These are phyloP conservation scores for Aristolochia contorta DNA, from an alignment of 164 flowering plant species.

Conservation along the genomic window DNA sequence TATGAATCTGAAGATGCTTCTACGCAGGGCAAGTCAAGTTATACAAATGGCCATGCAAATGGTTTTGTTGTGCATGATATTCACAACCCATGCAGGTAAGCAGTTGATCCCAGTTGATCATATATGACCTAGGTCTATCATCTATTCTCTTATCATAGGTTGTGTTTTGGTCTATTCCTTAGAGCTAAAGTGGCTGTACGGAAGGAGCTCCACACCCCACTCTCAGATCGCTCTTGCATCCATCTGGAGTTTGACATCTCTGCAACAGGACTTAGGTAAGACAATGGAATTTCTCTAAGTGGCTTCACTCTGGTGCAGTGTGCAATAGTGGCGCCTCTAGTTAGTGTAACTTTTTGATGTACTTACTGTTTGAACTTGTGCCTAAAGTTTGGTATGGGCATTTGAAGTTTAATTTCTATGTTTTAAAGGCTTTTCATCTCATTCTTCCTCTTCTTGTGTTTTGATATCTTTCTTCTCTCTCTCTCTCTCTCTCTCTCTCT, in stretches of 20 bases:
- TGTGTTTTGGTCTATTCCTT: conserved; percentile 12
- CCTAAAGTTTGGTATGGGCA: no score
- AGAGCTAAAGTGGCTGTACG: conserved; percentile 79
- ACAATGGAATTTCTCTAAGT: conserved; percentile 11
- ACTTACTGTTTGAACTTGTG: background rate
- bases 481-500: no score
- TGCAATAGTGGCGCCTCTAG: conserved; percentile 73
- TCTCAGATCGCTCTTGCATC: conserved; percentile 93
- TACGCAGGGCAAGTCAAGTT: conserved; percentile 28
- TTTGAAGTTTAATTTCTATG: no score
- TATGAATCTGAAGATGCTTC: conserved; percentile 42
- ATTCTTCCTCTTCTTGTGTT: no score
- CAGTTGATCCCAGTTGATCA: background rate
- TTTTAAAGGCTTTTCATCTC: no score
- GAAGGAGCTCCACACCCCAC: conserved; percentile 87
- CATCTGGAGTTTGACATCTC: conserved; percentile 95
- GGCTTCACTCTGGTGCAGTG: conserved; percentile 33
- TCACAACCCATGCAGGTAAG: conserved; percentile 89
- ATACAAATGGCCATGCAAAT: conserved; percentile 55
- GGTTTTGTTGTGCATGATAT: conserved; percentile 77
- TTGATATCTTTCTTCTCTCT: no score
- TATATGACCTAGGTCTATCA: background rate
- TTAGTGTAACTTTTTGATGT: conserved; percentile 54
- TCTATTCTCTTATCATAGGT: no score
- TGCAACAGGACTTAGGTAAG: conserved; percentile 80